Base-by-base conservation (phyloP, 192 early-diverging fungal species). In the Gigaspora rosea region DNA sequence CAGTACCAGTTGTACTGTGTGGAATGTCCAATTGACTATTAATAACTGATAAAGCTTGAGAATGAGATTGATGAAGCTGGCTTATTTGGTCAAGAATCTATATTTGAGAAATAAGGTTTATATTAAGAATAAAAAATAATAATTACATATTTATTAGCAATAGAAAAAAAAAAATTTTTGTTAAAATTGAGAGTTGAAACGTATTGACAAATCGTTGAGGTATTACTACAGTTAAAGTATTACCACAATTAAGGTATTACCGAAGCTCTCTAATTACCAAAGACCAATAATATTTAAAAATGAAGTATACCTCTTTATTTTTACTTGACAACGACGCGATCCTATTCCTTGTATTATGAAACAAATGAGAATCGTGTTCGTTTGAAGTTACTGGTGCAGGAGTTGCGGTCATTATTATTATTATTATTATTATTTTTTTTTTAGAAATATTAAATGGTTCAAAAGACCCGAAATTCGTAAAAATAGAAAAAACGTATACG, bases 11-110 rank as follows among this genome's bases (percentile, higher is more conserved):
- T 56, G 22, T 11, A 57, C 41, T 41, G 7, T 52, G 48, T 54
- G 75, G 75, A 51, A 76, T 76, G 2, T 20, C 73, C 50, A 75
- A 51, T 41, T 51, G 41, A 52, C 16, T 75, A 76, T 67, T 76
- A 67, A 76, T 57, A 20, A 22, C 64, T 33, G 59, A 49, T 41
- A 79, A 46, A 41, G 73, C 54, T 74, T 79, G 78, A 46, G 78
- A 76, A 32, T 75, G 56, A 13, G 73, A 59, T 64, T 79, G 58
- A 5, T 75, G 71, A 56, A 79, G 47, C 32, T 58, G 36, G 35
- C 18, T 79, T n/a, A 79, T 61, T 51, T 74, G 72, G 48, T 79
- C 78, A 48, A 79, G 73, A 22, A 75, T 67, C 78, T 76, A 2
- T 51, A 54, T 35, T 35, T 32, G 13, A 12, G 32, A 32, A n/a